Base-by-base conservation (phyloP, 2,329 filamentous ascomycete genomes). In the Rugonectria rugulosa region DNA sequence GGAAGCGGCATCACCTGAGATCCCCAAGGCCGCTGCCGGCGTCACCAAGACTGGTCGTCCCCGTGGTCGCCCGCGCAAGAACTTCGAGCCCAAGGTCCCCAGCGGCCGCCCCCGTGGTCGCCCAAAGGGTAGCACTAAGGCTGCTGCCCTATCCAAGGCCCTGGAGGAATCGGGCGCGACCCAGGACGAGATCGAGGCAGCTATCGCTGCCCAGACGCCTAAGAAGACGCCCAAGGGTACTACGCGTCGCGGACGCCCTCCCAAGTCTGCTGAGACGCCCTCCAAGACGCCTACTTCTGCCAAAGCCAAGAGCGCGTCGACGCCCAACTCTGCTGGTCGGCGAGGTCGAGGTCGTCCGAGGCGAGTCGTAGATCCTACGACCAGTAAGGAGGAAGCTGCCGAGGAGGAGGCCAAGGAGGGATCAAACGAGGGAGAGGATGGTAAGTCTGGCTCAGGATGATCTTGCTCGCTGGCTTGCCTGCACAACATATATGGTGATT, bases 101-200 rank as follows among this genome's bases (percentile, higher is more conserved):
- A 74, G 72, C 1, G 79, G 79, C 26, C 73, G 76, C n/a, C 77
- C 77, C 34, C 77, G 79, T n/a, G 79, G 79, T 23, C 76, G 79
- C 9, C 79, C 79, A 32, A 75, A 74, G 53, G 79, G 79, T 62
- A 73, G 68, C 56, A 71, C 56, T 70, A 73, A 72, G 59, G 58
- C 56, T 50, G 42, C 49, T 45, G 19, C 52, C 45, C 31, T 55
- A 46, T 34, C 56, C 11, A 64, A 63, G 56, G 32, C 50, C 12
- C 40, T 60, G 38, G 62, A 52, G 19, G 41, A n/a, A 2, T 15
- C 21, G 29, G 48, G 48, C 31, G 48, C 38, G 11, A 37, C 48
- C 12, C 38, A 42, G n/a, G 15, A 23, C 10, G 48, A 51, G n/a
- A 51, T 54, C 3, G 56, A 44, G 19, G 47, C 53, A 20, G 51